These are phyloP conservation scores for Eutrema yunnanense DNA, from an alignment of 345 rosid species.

Conservation along the genomic window DNA sequence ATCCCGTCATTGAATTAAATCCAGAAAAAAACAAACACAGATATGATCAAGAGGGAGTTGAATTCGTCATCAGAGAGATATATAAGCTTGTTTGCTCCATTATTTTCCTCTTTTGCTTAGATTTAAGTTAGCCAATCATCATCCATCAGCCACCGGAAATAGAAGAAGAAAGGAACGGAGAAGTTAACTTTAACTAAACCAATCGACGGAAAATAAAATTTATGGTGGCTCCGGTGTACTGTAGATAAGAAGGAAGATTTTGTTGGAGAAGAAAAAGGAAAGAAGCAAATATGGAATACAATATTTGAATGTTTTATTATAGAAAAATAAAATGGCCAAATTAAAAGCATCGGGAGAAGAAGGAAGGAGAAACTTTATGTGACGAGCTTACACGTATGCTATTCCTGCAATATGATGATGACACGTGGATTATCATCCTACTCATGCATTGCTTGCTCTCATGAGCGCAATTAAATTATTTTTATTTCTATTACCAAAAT, in stretches of 20 bases:
- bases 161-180: neutral
- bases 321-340: neutral
- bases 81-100: neutral
- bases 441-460: neutral
- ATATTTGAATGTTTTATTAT: neutral
- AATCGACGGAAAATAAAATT: neutral
- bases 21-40: neutral
- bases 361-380: slow-evolving; percentile 1
- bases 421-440: slow-evolving; percentile 10
- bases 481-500: neutral
- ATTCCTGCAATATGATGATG: neutral
- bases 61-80: neutral
- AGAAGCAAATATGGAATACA: neutral
- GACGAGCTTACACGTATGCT: slow-evolving; percentile 11
- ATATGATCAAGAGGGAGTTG: too few relatives aligned
- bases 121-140: neutral
- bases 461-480: too few relatives aligned
- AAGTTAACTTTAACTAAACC: too few relatives aligned
- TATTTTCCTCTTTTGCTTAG: neutral
- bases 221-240: neutral
- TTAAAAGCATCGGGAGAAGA: neutral
- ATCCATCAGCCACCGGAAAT: neutral
- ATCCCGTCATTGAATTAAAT: slow-evolving; percentile 2
- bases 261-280: slow-evolving; percentile 1
- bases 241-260: neutral